Evolutionary conservation across 2,329 filamentous ascomycete species (phyloP).

Genomic region (Cytospora chrysosperma): DNA sequence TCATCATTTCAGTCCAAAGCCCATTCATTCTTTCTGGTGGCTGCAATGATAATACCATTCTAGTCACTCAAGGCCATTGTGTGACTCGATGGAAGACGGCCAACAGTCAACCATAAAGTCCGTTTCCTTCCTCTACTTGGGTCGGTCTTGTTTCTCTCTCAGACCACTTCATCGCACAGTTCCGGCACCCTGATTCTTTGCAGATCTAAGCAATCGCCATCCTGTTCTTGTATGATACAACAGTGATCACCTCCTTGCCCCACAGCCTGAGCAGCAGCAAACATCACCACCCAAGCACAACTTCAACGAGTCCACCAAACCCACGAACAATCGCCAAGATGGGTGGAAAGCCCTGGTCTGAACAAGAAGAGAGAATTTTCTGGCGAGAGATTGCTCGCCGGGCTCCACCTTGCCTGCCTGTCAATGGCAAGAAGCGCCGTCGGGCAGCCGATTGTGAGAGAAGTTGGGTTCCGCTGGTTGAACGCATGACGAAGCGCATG

Average conservation of each 20-base stretch:
- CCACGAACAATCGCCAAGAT: conserved; percentile 34
- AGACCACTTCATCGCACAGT: not conserved
- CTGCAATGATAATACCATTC: not conserved
- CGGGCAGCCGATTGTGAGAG: conserved; percentile 23
- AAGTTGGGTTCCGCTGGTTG: conserved; percentile 22
- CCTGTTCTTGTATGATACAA: not conserved
- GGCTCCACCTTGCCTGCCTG: conserved; percentile 30
- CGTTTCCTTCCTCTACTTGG: not conserved
- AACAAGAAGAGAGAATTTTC: conserved; percentile 48
- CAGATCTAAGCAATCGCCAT: not conserved
- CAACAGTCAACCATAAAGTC: not conserved
- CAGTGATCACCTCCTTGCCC: not conserved
- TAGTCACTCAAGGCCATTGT: not conserved
- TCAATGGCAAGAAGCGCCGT: conserved; percentile 25
- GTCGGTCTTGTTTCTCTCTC: not conserved
- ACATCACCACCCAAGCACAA: not conserved
- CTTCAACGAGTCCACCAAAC: not conserved
- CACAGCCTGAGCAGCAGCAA: not conserved
- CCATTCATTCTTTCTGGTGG: not conserved
- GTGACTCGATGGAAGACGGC: not conserved
- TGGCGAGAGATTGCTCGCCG: conserved; percentile 39
- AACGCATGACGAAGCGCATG: not conserved
- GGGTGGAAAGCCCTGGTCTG: conserved; percentile 52
- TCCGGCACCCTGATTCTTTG: not conserved
- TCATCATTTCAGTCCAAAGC: not conserved